phyloP scores from a whole-genome alignment of 208 protist genomes.

The Acanthamoeba healyi region DNA sequence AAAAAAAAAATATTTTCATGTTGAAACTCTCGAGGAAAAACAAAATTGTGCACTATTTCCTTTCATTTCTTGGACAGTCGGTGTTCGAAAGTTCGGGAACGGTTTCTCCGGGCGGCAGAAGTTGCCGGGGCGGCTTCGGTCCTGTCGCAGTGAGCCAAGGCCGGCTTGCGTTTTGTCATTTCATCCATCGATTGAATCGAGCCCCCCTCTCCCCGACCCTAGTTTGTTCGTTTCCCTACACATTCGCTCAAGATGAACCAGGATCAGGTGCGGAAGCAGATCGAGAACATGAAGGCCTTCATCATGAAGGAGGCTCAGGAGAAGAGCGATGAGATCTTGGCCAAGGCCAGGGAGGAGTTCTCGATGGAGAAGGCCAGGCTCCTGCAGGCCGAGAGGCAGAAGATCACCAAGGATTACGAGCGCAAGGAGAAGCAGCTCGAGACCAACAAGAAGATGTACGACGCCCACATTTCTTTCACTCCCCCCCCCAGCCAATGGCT shows the following conservation, averaged over 20 bases:
- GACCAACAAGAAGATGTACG: conserved; percentile 90
- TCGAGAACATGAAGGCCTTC: conserved; percentile 91
- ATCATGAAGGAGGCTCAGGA: conserved; percentile 92
- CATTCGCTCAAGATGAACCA: conserved; percentile 54
- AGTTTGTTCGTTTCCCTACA: not conserved
- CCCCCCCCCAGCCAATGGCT: conserved; percentile 25
- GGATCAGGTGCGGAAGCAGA: conserved; percentile 86
- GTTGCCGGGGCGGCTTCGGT: not conserved
- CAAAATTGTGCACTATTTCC: not conserved
- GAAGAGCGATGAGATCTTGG: conserved; percentile 90
- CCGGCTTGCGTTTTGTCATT: not conserved
- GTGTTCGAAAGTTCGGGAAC: not conserved
- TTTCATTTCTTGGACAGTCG: not conserved
- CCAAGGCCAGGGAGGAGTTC: conserved; percentile 93
- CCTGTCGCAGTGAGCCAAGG: not conserved
- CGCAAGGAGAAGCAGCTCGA: conserved; percentile 92
- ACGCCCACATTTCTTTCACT: not conserved
- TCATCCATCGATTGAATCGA: not conserved
- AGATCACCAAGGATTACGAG: conserved; percentile 90
- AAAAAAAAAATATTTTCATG: too few species aligned
- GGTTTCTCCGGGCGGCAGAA: not conserved
- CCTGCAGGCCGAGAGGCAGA: conserved; percentile 91
- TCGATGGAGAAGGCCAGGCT: conserved; percentile 91
- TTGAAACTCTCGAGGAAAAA: too few species aligned
- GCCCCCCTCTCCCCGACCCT: not conserved